Base-by-base conservation (phyloP, 768 basidiomycete species). In the Imleria badia region DNA sequence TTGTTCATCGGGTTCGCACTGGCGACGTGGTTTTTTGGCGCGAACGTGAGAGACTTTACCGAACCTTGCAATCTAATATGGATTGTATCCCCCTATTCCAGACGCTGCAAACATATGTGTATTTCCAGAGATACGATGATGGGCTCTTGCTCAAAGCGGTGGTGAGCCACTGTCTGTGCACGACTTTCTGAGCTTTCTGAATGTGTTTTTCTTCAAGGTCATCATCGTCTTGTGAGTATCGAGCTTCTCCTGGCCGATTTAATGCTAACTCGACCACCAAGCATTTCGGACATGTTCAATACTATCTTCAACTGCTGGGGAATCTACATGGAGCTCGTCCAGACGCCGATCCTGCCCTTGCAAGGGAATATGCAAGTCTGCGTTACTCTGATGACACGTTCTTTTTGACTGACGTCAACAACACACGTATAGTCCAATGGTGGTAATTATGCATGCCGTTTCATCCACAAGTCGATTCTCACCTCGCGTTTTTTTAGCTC, bases 1-100 rank as follows among this genome's bases (percentile, higher is more conserved):
- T 3, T 51, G 30, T 45, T 60, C 20, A 40, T 62, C 26, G 57
- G 47, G 36, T 55, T 39, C n/a, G 47, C 50, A n/a, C n/a, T 60
- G 7, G 52, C 61, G 13, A 60, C 58, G 1, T 62, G 53, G 58
- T 19, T 62, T 14, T 62, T 62, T 41, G 60, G 56, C 15, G 44
- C 31, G 6, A 57, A 57, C 36, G 60, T 56, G 47, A 52, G 47
- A 4, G 14, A 20, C n/a, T 13, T 17, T 10, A 17, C 31, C 12
- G 14, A 10, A 11, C 19, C 7, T 15, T 22, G 22, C 3, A 7
- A 36, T 40, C 23, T 49, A 15, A 48, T 17, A 1, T 14, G n/a
- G 12, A 14, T 34, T 39, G 3, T 2, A 19, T n/a, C n/a, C 2
- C n/a, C 14, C 9, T 30, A 11, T 46, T 17, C 41, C 44, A 63